Evolutionary conservation across 139 green algal genomes (phyloP).

Genomic region (Astrephomene gubernaculifera): DNA sequence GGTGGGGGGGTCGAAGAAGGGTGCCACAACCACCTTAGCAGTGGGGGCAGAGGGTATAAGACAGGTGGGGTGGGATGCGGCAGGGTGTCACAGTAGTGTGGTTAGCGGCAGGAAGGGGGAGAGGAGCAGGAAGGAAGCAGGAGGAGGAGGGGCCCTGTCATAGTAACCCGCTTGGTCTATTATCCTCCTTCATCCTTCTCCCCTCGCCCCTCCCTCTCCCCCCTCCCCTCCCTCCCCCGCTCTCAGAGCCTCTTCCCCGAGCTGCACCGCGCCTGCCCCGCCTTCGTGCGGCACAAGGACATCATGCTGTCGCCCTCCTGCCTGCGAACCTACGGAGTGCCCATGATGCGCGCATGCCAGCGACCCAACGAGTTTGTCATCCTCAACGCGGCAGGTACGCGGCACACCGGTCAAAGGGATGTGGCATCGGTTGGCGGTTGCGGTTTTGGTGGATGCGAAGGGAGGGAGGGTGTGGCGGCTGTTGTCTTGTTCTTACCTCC

Average conservation of each 20-base stretch:
- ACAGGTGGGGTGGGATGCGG: neutral
- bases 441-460: too few species aligned
- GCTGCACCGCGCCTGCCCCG: slow-evolving; percentile 57
- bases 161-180: too few species aligned
- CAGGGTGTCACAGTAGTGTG: neutral
- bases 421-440: too few species aligned
- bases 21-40: too few species aligned
- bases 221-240: neutral
- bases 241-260: slow-evolving; percentile 62
- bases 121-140: too few species aligned
- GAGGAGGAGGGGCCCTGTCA: too few species aligned
- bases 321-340: slow-evolving; percentile 63
- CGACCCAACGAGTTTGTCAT: slow-evolving; percentile 87
- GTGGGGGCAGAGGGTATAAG: neutral
- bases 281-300: slow-evolving; percentile 83
- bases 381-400: slow-evolving; percentile 75
- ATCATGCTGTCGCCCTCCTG: slow-evolving; percentile 69
- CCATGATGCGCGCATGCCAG: slow-evolving; percentile 71
- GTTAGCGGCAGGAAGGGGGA: too few species aligned
- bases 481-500: too few species aligned
- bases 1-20: too few species aligned
- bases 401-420: too few species aligned
- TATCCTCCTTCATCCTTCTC: too few species aligned
- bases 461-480: too few species aligned
- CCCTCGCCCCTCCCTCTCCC: neutral